Conservation (phyloP, 768 basidiomycete species). For the Rhodotorula babjevae region DNA sequence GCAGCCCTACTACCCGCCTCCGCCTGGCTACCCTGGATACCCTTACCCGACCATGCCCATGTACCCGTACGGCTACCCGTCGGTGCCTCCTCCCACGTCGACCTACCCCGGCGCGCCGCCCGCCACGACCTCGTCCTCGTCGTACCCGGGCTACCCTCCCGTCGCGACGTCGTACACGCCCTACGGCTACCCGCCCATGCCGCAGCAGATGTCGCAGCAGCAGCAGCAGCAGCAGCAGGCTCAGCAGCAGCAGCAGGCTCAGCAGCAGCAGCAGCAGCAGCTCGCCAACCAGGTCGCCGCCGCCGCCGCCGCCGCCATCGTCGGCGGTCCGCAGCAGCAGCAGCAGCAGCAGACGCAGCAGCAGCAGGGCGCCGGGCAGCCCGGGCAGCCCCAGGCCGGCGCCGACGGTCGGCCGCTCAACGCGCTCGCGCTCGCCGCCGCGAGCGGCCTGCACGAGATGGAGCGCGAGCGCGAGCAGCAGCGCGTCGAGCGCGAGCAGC, state of each 20-base stretch:
- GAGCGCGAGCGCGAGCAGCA: conserved; percentile 66
- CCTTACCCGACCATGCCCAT: conserved; percentile 35
- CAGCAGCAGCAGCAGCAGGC: conserved; percentile 8
- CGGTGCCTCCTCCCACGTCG: conserved; percentile 18
- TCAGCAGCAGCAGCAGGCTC: background rate
- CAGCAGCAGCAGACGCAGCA: background rate
- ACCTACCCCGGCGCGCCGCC: conserved; percentile 24
- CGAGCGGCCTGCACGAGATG: conserved; percentile 82
- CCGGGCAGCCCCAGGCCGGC: conserved; percentile 37
- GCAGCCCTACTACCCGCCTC: conserved; percentile 35
- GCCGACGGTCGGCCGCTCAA: conserved; percentile 47
- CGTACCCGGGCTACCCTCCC: conserved; percentile 16
- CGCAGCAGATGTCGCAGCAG: background rate
- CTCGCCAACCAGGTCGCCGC: background rate
- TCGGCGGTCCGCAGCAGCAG: conserved; percentile 45
- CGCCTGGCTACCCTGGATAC: conserved; percentile 34
- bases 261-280: conserved; percentile 5
- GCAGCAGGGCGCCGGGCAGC: background rate
- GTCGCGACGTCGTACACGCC: conserved; percentile 13
- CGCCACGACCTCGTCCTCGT: background rate
- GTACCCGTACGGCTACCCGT: conserved; percentile 34
- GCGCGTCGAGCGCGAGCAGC: conserved; percentile 52
- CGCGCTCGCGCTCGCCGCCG: conserved; percentile 57
- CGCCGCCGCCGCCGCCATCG: conserved; percentile 58
- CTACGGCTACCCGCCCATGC: conserved; percentile 25